Base-by-base conservation (phyloP, 164 flowering plant genomes). In the Magnolia kwangsiensis region DNA sequence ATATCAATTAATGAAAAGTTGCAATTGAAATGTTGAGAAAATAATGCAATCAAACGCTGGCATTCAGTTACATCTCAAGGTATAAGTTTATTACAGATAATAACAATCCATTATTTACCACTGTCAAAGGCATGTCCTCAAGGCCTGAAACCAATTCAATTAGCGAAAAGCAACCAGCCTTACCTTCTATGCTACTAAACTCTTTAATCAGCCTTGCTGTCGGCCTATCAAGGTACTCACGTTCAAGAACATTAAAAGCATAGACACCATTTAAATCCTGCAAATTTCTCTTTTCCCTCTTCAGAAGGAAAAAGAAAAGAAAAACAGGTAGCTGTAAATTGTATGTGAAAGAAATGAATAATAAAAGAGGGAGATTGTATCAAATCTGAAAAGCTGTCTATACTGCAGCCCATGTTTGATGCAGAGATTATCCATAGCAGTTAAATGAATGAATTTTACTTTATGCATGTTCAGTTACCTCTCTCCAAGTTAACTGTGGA, bases 201-300 rank as follows among this genome's bases (percentile, higher is more conserved):
- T 94, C 98, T 83, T 91, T 92, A 55, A 96, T 90, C 65, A 94
- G 87, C 89, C 90, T 90, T 63, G 98, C 98, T 67, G 98, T 96
- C 70, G 95, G 91, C 81, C 92, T 85, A 82, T 94, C 98, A 49
- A 96, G 85, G 73, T 79, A 27, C 73, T 96, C 98, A 65, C 93
- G 78, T 69, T 90, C 98, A 55, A 84, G 79, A 78, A 93, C 96
- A 86, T 88, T 91, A 77, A 85, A 92, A 19, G 89, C 93, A 83
- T 84, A 96, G 23, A 96, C 98, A 64, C 92, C 86, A 86, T 80
- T 87, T 45, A 90, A 77, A 80, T 93, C 96, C 80, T 96, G 99
- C 82, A 94, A 77, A 81, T 94, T 96, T 86, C 86, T 90, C 89
- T 88, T 92, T 79, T 92, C 94, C 81, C 88, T 90, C 98, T 96